Conservation (phyloP, 257 asterid genomes). For the Handroanthus guayacan region DNA sequence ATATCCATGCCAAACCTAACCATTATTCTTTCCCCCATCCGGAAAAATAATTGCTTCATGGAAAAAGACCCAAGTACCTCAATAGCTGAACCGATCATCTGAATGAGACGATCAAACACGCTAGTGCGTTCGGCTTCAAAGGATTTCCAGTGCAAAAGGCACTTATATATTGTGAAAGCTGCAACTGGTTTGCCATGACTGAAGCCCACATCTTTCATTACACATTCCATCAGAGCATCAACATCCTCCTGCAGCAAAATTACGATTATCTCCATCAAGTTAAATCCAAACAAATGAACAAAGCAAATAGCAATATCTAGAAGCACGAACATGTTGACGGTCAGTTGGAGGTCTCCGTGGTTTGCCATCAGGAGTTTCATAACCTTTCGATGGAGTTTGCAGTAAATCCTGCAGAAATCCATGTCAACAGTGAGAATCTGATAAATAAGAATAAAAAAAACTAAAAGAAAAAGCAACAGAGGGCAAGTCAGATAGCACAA, state of each 20-base stretch:
- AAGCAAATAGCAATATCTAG: conserved; percentile 28
- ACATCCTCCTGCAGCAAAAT: conserved; percentile 86
- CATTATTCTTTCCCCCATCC: background rate
- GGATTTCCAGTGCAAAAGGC: conserved; percentile 98
- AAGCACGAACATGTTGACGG: conserved; percentile 74
- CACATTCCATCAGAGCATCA: conserved; percentile 91
- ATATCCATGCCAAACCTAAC: conserved; percentile 7
- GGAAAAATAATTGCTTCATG: background rate
- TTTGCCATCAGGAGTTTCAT: conserved; percentile 86
- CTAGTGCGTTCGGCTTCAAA: conserved; percentile 99
- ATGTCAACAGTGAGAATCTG: conserved; percentile 17
- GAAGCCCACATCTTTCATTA: conserved; percentile 87
- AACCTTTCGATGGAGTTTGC: conserved; percentile 58
- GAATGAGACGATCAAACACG: conserved; percentile 96
- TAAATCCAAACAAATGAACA: conserved; percentile 16
- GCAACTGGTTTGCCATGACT: conserved; percentile 99
- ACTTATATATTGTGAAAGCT: conserved; percentile 95
- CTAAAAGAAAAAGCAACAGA: conserved; percentile 5
- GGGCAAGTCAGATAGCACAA: conserved; percentile 32
- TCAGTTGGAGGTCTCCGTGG: conserved; percentile 84
- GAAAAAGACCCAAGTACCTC: conserved; percentile 61
- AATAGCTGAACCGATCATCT: conserved; percentile 96
- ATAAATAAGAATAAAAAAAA: background rate
- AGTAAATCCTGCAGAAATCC: conserved; percentile 63
- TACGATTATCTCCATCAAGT: conserved; percentile 28